phyloP scores from a whole-genome alignment of 2,329 filamentous ascomycete species.

The Calonectria multiphialidica region DNA sequence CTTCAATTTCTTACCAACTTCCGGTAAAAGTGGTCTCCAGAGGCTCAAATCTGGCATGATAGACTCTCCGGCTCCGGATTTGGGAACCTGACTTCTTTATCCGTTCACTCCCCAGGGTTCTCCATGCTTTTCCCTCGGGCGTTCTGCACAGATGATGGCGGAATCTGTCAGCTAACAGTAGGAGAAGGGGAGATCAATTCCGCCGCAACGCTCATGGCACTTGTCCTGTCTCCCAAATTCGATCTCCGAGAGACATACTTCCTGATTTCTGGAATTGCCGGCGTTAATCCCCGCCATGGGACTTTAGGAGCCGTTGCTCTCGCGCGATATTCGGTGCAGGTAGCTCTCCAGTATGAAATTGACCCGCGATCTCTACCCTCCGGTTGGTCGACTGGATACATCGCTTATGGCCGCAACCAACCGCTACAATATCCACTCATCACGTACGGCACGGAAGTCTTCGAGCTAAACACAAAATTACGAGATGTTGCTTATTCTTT shows the following conservation, averaged over 20 bases:
- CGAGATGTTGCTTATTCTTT: constrained; percentile 64
- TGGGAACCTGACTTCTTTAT: constrained; percentile 67
- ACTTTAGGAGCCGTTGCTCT: constrained; percentile 77
- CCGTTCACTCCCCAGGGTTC: constrained; percentile 71
- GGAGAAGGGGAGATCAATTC: constrained; percentile 83
- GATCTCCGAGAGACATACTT: constrained; percentile 78
- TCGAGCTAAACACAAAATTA: constrained; percentile 72
- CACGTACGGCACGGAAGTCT: constrained; percentile 78
- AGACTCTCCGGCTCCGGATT: constrained; percentile 59
- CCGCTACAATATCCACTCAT: constrained; percentile 69
- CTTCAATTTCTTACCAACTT: constrained; percentile 10
- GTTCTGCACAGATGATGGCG: constrained; percentile 71
- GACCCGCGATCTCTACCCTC: constrained; percentile 75
- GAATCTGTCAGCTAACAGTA: constrained; percentile 76
- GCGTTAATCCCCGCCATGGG: constrained; percentile 76
- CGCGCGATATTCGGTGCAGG: constrained; percentile 77
- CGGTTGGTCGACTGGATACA: constrained; percentile 76
- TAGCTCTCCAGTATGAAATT: constrained; percentile 82
- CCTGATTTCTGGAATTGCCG: constrained; percentile 78
- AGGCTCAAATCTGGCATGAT: constrained; percentile 72
- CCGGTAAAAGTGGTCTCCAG: constrained; percentile 67
- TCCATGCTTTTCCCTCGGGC: constrained; percentile 74
- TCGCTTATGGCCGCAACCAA: constrained; percentile 69
- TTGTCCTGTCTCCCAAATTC: constrained; percentile 72
- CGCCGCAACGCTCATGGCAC: constrained; percentile 72